A percentile compares a stretch with the other conserved stretches of the same genome.
phyloP scores from a whole-genome alignment of 139 green algal genomes.

The Pseudopediastrum boryanum region DNA sequence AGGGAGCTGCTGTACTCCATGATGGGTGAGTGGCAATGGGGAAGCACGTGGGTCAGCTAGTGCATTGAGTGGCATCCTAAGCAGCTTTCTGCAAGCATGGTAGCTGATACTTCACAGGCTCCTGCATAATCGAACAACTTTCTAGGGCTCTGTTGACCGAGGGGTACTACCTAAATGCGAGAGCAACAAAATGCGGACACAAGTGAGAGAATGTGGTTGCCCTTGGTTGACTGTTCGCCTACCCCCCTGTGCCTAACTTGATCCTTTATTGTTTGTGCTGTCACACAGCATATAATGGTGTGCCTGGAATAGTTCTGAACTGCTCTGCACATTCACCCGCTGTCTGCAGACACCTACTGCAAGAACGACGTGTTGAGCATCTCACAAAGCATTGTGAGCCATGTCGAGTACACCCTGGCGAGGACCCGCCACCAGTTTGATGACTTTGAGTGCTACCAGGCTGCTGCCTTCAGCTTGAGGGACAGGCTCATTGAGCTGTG shows the following conservation, averaged over 20 bases:
- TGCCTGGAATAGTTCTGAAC: too few relatives aligned
- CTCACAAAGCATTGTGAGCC: constrained; percentile 96
- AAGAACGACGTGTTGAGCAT: constrained; percentile 96
- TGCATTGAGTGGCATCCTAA: not conserved
- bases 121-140: not conserved
- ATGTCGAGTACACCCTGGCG: constrained; percentile 99
- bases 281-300: too few relatives aligned
- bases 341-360: constrained; percentile 92
- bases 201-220: not conserved
- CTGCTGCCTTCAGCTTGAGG: constrained; percentile 83
- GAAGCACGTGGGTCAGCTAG: not conserved
- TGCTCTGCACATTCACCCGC: too few relatives aligned
- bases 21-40: constrained; percentile 66
- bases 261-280: too few relatives aligned
- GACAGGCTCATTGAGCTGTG: constrained; percentile 97
- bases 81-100: not conserved
- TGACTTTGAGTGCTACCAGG: constrained; percentile 94
- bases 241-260: too few relatives aligned
- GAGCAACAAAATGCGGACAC: not conserved
- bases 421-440: constrained; percentile 91
- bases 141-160: not conserved
- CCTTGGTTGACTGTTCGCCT: not conserved
- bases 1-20: constrained; percentile 78
- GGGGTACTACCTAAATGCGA: not conserved
- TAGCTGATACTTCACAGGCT: not conserved